Conservation (phyloP, 257 asterid genomes). For the Rehmannia glutinosa region DNA sequence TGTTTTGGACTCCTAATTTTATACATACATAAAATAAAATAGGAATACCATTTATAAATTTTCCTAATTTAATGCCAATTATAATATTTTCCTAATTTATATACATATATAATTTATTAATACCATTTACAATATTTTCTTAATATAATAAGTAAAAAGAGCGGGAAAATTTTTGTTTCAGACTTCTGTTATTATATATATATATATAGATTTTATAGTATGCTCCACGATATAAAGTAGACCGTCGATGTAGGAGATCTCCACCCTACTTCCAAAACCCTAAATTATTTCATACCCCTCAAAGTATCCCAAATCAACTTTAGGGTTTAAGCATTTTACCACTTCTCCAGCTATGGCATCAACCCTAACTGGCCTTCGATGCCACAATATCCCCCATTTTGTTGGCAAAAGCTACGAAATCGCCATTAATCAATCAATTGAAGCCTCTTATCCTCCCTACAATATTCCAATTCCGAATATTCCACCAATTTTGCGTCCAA, state of each 20-base stretch:
- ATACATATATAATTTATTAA: too few species aligned
- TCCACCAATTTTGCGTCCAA: conserved; percentile 23
- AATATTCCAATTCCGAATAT: too few species aligned
- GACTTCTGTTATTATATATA: too few species aligned
- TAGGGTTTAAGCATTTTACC: conserved; percentile 31
- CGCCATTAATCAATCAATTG: conserved; percentile 38
- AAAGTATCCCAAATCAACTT: not conserved
- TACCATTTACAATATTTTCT: too few species aligned
- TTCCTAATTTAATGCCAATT: too few species aligned
- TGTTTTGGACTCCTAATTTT: too few species aligned
- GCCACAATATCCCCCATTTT: conserved; percentile 19
- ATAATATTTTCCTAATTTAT: too few species aligned
- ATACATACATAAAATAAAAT: too few species aligned
- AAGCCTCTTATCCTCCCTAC: conserved; percentile 31
- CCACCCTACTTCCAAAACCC: conserved; percentile 24
- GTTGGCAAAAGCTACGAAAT: conserved; percentile 39
- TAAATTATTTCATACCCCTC: not conserved
- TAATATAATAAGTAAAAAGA: too few species aligned
- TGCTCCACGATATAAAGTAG: not conserved
- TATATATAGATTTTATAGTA: too few species aligned
- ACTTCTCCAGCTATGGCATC: conserved; percentile 36
- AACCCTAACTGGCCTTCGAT: conserved; percentile 18
- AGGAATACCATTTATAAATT: too few species aligned
- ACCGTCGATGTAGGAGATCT: conserved; percentile 4
- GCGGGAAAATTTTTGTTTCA: too few species aligned